A percentile compares a stretch with the other conserved stretches of the same genome.
These are phyloP conservation scores for Chenopodium berlandieri DNA, from an alignment of 148 eudicot species.

Conservation along the genomic window DNA sequence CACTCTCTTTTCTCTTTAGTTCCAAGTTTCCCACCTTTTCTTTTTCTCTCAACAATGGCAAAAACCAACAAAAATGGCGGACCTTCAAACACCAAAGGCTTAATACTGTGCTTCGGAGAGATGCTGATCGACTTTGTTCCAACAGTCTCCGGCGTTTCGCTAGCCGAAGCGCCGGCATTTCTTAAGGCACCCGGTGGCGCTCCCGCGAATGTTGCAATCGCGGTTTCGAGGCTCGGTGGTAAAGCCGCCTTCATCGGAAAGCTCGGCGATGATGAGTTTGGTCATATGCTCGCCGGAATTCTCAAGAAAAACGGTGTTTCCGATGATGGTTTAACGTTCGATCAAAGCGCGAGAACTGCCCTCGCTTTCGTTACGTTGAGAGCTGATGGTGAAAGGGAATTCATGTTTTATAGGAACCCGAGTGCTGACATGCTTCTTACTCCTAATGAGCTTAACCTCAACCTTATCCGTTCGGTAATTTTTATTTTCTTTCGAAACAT, in stretches of 20 bases:
- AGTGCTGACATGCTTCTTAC: slow-evolving; percentile 81
- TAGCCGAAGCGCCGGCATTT: slow-evolving; percentile 84
- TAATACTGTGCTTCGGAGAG: slow-evolving; percentile 79
- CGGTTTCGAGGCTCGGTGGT: slow-evolving; percentile 68
- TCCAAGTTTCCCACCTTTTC: neutral
- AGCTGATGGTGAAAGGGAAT: slow-evolving; percentile 79
- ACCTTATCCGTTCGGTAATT: slow-evolving; percentile 66
- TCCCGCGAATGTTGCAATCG: slow-evolving; percentile 91
- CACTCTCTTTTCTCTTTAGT: neutral
- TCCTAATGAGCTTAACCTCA: slow-evolving; percentile 77
- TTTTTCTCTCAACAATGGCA: slow-evolving; percentile 4
- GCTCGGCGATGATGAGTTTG: slow-evolving; percentile 86
- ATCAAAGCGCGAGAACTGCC: slow-evolving; percentile 75
- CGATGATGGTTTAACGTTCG: slow-evolving; percentile 54
- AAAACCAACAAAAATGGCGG: slow-evolving; percentile 6
- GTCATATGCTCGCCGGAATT: slow-evolving; percentile 73
- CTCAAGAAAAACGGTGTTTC: slow-evolving; percentile 61
- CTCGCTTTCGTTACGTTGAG: slow-evolving; percentile 74
- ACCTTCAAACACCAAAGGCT: slow-evolving; percentile 3
- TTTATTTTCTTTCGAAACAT: too few relatives aligned
- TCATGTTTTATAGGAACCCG: slow-evolving; percentile 89
- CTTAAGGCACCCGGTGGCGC: slow-evolving; percentile 90
- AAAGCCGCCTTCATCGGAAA: slow-evolving; percentile 73
- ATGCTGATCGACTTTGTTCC: slow-evolving; percentile 92
- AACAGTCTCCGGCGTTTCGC: slow-evolving; percentile 79